Conservation (phyloP, 2,329 filamentous ascomycete species). For the Ceratocystiopsis sp. region DNA sequence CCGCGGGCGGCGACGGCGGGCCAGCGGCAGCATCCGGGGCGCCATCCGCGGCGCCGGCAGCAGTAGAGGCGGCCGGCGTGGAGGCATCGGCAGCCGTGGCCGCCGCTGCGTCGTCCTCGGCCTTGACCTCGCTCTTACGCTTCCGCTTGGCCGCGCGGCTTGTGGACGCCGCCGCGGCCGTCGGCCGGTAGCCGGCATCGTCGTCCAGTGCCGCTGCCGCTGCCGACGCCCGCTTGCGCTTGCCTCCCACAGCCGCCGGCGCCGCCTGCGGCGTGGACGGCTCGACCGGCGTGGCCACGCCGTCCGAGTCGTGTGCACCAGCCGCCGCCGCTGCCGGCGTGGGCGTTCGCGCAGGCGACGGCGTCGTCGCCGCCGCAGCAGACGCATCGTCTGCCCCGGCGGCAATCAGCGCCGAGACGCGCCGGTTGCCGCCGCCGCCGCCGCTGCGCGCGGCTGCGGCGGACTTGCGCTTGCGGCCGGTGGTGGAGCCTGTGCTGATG, state of each 20-base stretch:
- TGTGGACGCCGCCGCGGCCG: slow-evolving; percentile 15
- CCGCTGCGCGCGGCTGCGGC: background rate
- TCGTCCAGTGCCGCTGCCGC: slow-evolving; percentile 44
- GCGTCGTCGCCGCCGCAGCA: too few relatives aligned
- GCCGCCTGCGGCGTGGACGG: slow-evolving; percentile 3
- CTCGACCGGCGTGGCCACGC: slow-evolving; percentile 7
- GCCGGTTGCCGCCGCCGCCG: background rate
- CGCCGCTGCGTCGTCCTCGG: background rate
- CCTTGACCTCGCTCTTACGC: slow-evolving; percentile 34
- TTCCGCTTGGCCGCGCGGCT: slow-evolving; percentile 40
- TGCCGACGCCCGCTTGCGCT: slow-evolving; percentile 32
- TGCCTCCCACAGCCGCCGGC: slow-evolving; percentile 21
- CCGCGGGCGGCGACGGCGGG: too few relatives aligned
- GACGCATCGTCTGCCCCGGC: slow-evolving; percentile 1
- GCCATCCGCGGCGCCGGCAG: background rate
- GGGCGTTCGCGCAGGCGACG: too few relatives aligned
- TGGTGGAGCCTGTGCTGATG: background rate
- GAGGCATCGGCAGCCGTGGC: background rate
- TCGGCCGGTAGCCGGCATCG: slow-evolving; percentile 26
- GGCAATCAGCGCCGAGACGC: slow-evolving; percentile 7
- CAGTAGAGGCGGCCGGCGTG: background rate
- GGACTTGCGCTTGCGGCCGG: slow-evolving; percentile 3
- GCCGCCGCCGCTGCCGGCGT: too few relatives aligned
- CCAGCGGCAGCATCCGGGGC: too few relatives aligned
- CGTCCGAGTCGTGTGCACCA: slow-evolving; percentile 6